phyloP scores from a whole-genome alignment of 495 filamentous ascomycete species.

The Aspergillus cristatus region DNA sequence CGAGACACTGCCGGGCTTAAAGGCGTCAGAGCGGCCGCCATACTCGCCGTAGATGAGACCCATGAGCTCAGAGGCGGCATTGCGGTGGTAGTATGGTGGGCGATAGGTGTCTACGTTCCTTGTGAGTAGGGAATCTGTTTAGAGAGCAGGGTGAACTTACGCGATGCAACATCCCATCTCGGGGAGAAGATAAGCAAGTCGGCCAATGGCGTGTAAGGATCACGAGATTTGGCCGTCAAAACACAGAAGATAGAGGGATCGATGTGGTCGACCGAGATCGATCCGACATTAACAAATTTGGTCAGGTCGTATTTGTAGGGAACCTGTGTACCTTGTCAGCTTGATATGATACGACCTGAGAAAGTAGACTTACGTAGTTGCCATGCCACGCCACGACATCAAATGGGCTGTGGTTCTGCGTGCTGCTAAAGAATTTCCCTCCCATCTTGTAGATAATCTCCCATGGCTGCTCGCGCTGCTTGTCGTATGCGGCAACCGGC shows the following conservation, averaged over 20 bases:
- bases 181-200: conserved; percentile 43
- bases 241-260: conserved; percentile 46
- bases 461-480: conserved; percentile 28
- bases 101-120: conserved; percentile 40
- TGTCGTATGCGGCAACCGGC: conserved; percentile 34
- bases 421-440: conserved; percentile 40
- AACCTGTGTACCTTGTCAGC: conserved; percentile 16
- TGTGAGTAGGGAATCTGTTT: neutral
- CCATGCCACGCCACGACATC: conserved; percentile 47
- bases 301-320: conserved; percentile 44
- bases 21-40: conserved; percentile 46
- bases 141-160: conserved; percentile 20
- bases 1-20: conserved; percentile 47
- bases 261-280: conserved; percentile 42
- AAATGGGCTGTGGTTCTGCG: conserved; percentile 41
- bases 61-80: conserved; percentile 41
- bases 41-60: conserved; percentile 46
- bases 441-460: conserved; percentile 42
- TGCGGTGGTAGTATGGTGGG: conserved; percentile 44
- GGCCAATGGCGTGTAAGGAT: conserved; percentile 33
- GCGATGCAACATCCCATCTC: conserved; percentile 40
- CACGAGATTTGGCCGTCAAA: conserved; percentile 36
- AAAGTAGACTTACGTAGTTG: conserved; percentile 29
- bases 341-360: neutral
- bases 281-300: conserved; percentile 43